phyloP scores from a whole-genome alignment of 345 rosid species.

The Capsella bursapastoris region DNA sequence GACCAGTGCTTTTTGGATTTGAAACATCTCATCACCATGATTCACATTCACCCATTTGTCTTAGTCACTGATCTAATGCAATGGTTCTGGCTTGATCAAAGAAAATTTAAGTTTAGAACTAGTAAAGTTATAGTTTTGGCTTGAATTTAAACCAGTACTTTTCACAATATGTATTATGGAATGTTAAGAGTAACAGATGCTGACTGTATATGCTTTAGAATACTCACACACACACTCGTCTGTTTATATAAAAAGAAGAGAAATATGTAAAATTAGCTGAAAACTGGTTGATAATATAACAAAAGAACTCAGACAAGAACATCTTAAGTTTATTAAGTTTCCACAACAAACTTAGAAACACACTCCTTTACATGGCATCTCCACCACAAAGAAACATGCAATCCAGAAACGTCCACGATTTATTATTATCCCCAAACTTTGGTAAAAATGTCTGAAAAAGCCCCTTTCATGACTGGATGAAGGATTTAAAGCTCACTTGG shows the following conservation, averaged over 20 bases:
- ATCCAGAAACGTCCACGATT: constrained; percentile 36
- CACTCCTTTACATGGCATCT: constrained; percentile 42
- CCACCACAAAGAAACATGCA: constrained; percentile 41
- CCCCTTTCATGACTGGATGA: constrained; percentile 10
- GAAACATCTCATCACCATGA: no score
- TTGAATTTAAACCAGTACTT: no score
- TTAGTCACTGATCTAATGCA: not conserved
- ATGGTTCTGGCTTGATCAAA: not conserved
- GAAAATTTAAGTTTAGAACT: not conserved
- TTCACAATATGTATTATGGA: no score
- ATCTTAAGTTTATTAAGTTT: constrained; percentile 29
- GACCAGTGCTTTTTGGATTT: not conserved
- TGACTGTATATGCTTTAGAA: not conserved
- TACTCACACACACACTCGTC: not conserved
- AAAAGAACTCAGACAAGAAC: not conserved
- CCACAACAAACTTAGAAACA: constrained; percentile 31
- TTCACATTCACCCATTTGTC: no score
- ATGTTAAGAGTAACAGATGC: no score
- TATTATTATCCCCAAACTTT: constrained; percentile 37
- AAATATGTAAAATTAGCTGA: not conserved
- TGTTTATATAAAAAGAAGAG: not conserved
- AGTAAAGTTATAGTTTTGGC: not conserved
- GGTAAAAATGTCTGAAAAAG: constrained; percentile 33
- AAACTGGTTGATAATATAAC: constrained; percentile 13
- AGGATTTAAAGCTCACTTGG: constrained; percentile 47